A percentile compares a stretch with the other conserved stretches of the same genome.
Evolutionary conservation across 2,329 filamentous ascomycete species (phyloP).

Genomic region (Penicillium sp.): DNA sequence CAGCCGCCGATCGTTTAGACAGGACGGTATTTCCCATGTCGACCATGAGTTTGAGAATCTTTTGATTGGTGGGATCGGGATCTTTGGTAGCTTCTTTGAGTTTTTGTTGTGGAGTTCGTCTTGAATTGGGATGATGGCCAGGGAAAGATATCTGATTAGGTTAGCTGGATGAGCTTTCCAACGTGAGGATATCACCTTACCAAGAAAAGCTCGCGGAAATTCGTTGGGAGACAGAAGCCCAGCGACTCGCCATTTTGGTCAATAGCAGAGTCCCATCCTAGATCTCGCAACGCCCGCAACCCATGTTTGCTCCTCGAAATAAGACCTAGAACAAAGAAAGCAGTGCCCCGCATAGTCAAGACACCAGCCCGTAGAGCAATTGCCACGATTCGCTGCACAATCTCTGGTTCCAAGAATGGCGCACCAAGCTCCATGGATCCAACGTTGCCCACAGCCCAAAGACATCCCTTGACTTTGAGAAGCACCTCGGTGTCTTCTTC

Average conservation of each 20-base stretch:
- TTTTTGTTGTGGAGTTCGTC: conserved; percentile 46
- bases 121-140: conserved; percentile 48
- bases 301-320: conserved; percentile 92
- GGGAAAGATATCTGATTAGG: conserved; percentile 42
- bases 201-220: conserved; percentile 78
- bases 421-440: conserved; percentile 97
- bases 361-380: conserved; percentile 89
- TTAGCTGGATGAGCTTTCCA: conserved; percentile 16
- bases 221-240: conserved; percentile 81
- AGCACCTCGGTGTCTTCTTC: conserved; percentile 82
- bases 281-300: conserved; percentile 83
- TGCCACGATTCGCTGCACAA: conserved; percentile 81
- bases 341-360: conserved; percentile 90
- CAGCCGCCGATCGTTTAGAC: conserved; percentile 81
- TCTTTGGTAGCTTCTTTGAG: conserved; percentile 64
- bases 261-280: conserved; percentile 91
- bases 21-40: conserved; percentile 93
- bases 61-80: conserved; percentile 65
- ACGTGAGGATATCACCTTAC: conserved; percentile 51
- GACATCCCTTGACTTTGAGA: conserved; percentile 91
- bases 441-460: conserved; percentile 98
- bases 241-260: conserved; percentile 80
- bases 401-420: conserved; percentile 86
- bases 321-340: conserved; percentile 91
- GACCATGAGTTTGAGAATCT: conserved; percentile 80